Conservation (phyloP, 306 rosid species). For the Inga laurina region DNA sequence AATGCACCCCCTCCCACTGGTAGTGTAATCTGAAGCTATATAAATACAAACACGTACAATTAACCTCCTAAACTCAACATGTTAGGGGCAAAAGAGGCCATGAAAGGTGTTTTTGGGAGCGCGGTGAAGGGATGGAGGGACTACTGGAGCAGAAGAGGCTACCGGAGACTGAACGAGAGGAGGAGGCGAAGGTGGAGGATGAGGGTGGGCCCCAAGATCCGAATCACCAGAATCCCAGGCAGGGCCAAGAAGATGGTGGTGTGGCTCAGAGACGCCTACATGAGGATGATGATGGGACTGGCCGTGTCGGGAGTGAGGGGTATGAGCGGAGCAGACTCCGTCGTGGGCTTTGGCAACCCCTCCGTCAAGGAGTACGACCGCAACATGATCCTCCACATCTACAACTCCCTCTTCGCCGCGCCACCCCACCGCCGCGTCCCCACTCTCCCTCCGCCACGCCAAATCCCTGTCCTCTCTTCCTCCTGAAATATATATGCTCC, state of each 20-base stretch:
- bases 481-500: not conserved
- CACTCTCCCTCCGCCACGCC: not conserved
- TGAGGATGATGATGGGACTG: slow-evolving; percentile 9
- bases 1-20: not conserved
- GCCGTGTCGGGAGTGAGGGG: not conserved
- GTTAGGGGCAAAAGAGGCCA: not conserved
- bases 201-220: not conserved
- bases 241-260: not conserved
- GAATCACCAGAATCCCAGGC: not conserved
- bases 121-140: not conserved
- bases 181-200: not conserved
- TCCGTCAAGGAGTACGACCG: not conserved
- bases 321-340: not conserved
- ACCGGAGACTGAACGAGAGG: not conserved
- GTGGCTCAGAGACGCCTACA: not conserved
- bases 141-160: not conserved
- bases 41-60: not conserved
- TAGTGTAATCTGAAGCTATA: not conserved
- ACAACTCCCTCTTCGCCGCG: not conserved
- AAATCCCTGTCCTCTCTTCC: not conserved
- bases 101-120: not conserved
- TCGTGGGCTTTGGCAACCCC: not conserved
- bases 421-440: not conserved
- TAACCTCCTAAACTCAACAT: not conserved
- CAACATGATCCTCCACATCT: slow-evolving; percentile 2